Base-by-base conservation (phyloP, 176 grass and related monocot genomes). In the Cymbopogon citratus region DNA sequence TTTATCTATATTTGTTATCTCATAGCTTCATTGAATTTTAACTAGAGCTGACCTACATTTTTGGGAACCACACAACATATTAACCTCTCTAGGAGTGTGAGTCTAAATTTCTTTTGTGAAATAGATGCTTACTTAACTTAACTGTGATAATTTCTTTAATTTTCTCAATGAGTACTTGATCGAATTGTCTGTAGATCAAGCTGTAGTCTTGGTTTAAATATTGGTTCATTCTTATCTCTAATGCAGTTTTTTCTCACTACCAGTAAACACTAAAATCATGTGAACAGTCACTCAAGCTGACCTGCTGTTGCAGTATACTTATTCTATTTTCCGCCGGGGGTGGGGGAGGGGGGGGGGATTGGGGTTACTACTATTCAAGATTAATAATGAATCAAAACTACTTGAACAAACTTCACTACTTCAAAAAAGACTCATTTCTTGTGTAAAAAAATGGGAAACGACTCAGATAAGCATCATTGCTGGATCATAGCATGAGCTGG, bases 1-100 rank as follows among this genome's bases (percentile, higher is more conserved):
- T 70, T 78, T 57, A 3, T 62, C 63, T 40, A 38, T 69, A 33
- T 80, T 12, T 83, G 40, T 75, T 69, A 9, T 46, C 68, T 51
- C 26, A 3, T 76, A 80, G 51, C 81, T 80, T 63, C 18, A 52
- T 57, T 84, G 8, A 75, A 63, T 60, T 69, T 59, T 74, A 68
- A 73, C 0, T 60, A 61, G 40, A 69, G 5, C 77, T 46, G 23
- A 61, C 18, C 14, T 67, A 66, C 24, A 74, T 16, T 12, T 87
- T 78, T 23, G n/a, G 28, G 38, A 61, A 59, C 14, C 65, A 34
- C 26, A 38, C 29, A 35, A 71, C 27, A 9, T 35, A 76, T 35
- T 18, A 51, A 27, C 44, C 18, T 63, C 14, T 34, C 2, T 57
- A 23, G 54, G 54, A 24, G 54, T 59, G 7, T 49, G 41, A 26